Evolutionary conservation across 305 asterid genomes (phyloP).

Genomic region (Stenogyne calaminthoides): DNA sequence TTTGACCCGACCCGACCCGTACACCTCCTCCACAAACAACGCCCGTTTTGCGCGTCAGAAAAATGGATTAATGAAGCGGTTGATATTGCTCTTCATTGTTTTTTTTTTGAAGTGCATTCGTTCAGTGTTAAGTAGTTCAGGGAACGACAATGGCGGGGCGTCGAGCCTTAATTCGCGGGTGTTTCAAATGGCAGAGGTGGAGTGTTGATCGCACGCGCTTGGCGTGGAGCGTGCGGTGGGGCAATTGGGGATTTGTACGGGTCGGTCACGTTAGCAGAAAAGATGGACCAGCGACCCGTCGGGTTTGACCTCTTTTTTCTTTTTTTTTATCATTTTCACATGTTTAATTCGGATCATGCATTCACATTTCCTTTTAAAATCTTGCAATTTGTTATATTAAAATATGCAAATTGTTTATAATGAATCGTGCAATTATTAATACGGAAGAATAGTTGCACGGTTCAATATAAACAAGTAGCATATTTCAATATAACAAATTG

Average conservation of each 20-base stretch:
- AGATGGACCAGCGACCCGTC: too few relatives aligned
- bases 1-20: conserved; percentile 29
- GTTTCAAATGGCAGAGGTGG: conserved; percentile 23
- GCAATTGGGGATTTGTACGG: not conserved
- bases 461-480: too few relatives aligned
- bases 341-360: too few relatives aligned
- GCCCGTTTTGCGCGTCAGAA: conserved; percentile 31
- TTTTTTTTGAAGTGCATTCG: not conserved
- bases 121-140: conserved; percentile 17
- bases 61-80: conserved; percentile 17
- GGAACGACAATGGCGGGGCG: conserved; percentile 53
- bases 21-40: conserved; percentile 34
- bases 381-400: too few relatives aligned
- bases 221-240: not conserved
- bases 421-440: too few relatives aligned
- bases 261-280: not conserved
- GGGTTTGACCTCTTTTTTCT: too few relatives aligned
- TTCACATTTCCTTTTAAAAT: too few relatives aligned
- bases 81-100: conserved; percentile 4
- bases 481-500: too few relatives aligned
- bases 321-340: too few relatives aligned
- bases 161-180: conserved; percentile 45
- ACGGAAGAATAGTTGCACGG: too few relatives aligned
- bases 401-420: too few relatives aligned
- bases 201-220: conserved; percentile 22